A percentile compares a stretch with the other conserved stretches of the same genome.
Evolutionary conservation across 345 rosid species (phyloP).

Genomic region (Salix koriyanagi): DNA sequence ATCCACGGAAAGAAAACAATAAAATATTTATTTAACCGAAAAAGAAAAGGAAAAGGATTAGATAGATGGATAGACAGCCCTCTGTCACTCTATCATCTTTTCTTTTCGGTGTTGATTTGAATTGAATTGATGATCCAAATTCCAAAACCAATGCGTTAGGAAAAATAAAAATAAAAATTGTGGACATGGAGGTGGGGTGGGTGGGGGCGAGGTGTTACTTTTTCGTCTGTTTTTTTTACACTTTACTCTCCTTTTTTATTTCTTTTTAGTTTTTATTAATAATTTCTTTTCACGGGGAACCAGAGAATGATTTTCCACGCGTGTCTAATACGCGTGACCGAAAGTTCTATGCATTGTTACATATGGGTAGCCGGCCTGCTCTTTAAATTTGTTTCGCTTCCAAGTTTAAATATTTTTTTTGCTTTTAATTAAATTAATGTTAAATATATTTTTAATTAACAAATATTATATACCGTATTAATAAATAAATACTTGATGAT

Average conservation of each 20-base stretch:
- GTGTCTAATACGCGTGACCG: not conserved
- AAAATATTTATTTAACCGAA: too few relatives aligned
- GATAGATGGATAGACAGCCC: not conserved
- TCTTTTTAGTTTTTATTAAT: not conserved
- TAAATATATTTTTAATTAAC: too few relatives aligned
- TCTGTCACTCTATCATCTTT: not conserved
- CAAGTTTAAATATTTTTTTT: too few relatives aligned
- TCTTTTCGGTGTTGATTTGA: conserved; percentile 1
- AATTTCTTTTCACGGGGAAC: not conserved
- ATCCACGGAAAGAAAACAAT: not conserved
- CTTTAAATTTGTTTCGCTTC: too few relatives aligned
- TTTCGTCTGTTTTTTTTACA: not conserved
- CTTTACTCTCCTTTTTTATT: not conserved
- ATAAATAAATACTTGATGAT: too few relatives aligned
- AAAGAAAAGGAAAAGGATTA: not conserved
- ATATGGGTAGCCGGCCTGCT: too few relatives aligned
- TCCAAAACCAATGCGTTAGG: conserved; percentile 6
- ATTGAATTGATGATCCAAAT: conserved; percentile 6
- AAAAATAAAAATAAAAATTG: not conserved
- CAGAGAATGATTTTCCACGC: not conserved
- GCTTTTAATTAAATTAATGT: too few relatives aligned
- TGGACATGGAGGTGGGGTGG: conserved; percentile 6
- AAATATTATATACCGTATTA: too few relatives aligned
- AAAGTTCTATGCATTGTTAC: not conserved
- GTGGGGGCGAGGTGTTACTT: not conserved